Evolutionary conservation across 306 rosid genomes (phyloP), one percentile per base, ranked within the genome.

Genomic region (Vigna angularis): DNA sequence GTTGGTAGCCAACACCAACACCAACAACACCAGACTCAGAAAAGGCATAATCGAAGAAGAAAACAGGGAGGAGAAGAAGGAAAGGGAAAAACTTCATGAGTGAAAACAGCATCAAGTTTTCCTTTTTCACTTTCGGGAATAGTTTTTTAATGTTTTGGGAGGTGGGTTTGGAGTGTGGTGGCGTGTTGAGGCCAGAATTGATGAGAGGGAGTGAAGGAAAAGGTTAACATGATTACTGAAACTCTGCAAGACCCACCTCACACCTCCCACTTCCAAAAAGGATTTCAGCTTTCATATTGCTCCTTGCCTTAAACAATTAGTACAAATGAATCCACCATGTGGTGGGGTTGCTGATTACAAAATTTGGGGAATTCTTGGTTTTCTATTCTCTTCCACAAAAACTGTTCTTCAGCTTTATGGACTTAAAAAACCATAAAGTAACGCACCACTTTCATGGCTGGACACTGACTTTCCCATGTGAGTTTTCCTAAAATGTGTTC

Each of bases 51-150:
- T 58, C 72, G 76, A 84, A 53, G 28, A 83, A 32, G 34, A 95
- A 52, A 49, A 78, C 16, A 74, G 89, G 58, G 26, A 82, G 74
- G n/a, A 77, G 70, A 50, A 85, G 81, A 16, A 78, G 57, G 76
- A 84, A 80, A 52, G 77, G 51, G 45, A 32, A 79, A 79, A 83
- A 84, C 83, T 65, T 88, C 99, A 94, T 94, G 79, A 79, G 86
- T 51, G 77, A 80, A 38, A 32, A 1, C 56, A 20, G 7, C 71
- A 66, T 22, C 48, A 82, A 68, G 38, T 28, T 73, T 66, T 32
- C 17, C 36, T 64, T 73, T 81, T 82, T 40, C 48, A 61, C 73
- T 34, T 82, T 78, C 66, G 0, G 81, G 13, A 70, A 4, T 63
- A 48, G 22, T 30, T 13, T 58, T 81, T 44, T 82, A 47, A 30